A percentile compares a stretch with the other conserved stretches of the same genome.
Conservation (phyloP, 352 stramenopile genomes). For the Blastocystis sp. region DNA sequence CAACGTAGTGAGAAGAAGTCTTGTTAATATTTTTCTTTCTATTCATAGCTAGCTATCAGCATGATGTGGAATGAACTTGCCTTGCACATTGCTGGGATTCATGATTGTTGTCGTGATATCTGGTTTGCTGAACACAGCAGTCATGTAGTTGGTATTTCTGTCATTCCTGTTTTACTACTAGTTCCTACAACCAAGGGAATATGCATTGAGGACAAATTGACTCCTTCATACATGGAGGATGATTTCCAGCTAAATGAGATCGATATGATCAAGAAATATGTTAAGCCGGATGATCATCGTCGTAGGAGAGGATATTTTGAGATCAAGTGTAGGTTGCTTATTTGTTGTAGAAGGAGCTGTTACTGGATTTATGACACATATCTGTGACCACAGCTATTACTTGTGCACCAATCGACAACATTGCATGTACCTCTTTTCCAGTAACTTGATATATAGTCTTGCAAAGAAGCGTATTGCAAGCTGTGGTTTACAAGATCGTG, state of each 20-base stretch:
- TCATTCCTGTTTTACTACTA: neutral
- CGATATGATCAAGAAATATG: slow-evolving; percentile 36
- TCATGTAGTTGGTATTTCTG: slow-evolving; percentile 20
- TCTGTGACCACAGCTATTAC: slow-evolving; percentile 61
- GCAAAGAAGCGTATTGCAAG: slow-evolving; percentile 5
- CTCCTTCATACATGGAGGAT: slow-evolving; percentile 51
- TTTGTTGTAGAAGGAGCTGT: slow-evolving; percentile 61
- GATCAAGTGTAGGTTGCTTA: slow-evolving; percentile 22
- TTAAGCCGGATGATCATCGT: slow-evolving; percentile 10
- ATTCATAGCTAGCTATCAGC: slow-evolving; percentile 12
- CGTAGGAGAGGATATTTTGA: neutral
- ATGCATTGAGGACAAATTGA: slow-evolving; percentile 35
- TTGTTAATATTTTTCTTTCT: neutral
- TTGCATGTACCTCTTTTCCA: neutral
- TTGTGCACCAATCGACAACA: slow-evolving; percentile 57
- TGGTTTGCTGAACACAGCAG: slow-evolving; percentile 58
- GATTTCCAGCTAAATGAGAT: slow-evolving; percentile 66
- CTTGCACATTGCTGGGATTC: slow-evolving; percentile 36
- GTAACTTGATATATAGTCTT: neutral
- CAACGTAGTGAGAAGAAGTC: slow-evolving; percentile 65
- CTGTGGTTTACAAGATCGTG: neutral
- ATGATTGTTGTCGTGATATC: slow-evolving; percentile 65
- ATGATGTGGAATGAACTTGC: slow-evolving; percentile 65
- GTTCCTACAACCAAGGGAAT: neutral
- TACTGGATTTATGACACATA: slow-evolving; percentile 22